Evolutionary conservation across 768 basidiomycete genomes (phyloP).

Genomic region (Podaxis mareebaensis): DNA sequence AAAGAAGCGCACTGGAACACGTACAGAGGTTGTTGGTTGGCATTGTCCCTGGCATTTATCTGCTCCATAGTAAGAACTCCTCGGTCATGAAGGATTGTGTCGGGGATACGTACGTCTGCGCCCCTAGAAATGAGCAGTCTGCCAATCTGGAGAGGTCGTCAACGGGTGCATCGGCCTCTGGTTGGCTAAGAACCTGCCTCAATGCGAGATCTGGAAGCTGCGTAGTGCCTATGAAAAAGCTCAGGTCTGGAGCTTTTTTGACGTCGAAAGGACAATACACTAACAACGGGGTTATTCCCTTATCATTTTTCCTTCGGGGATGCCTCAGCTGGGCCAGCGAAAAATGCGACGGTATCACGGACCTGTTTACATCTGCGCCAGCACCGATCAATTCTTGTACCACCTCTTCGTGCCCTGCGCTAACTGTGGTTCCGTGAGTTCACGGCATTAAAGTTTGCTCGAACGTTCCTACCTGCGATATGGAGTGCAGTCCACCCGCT

Average conservation of each 20-base stretch:
- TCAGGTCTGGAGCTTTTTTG: slow-evolving; percentile 21
- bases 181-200: slow-evolving; percentile 53
- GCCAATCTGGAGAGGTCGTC: slow-evolving; percentile 67
- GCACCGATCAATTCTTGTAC: slow-evolving; percentile 78
- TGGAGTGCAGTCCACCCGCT: slow-evolving; percentile 81
- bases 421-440: slow-evolving; percentile 47
- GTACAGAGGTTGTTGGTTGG: slow-evolving; percentile 89
- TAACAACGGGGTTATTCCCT: slow-evolving; percentile 83
- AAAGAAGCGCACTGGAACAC: slow-evolving; percentile 31
- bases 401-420: slow-evolving; percentile 76
- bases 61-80: slow-evolving; percentile 42
- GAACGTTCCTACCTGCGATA: slow-evolving; percentile 58
- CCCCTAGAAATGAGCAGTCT: slow-evolving; percentile 82
- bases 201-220: slow-evolving; percentile 87
- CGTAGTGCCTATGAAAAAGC: slow-evolving; percentile 71
- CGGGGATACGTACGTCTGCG: slow-evolving; percentile 75
- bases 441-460: background rate
- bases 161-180: slow-evolving; percentile 26
- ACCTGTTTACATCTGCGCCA: slow-evolving; percentile 76
- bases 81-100: slow-evolving; percentile 30
- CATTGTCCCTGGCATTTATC: slow-evolving; percentile 94
- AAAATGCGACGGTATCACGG: slow-evolving; percentile 21
- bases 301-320: slow-evolving; percentile 62
- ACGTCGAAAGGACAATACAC: slow-evolving; percentile 28
- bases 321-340: slow-evolving; percentile 21